These are phyloP conservation scores for Chrysochromulina tobinii DNA, from an alignment of 78 protist genomes.

Conservation along the genomic window DNA sequence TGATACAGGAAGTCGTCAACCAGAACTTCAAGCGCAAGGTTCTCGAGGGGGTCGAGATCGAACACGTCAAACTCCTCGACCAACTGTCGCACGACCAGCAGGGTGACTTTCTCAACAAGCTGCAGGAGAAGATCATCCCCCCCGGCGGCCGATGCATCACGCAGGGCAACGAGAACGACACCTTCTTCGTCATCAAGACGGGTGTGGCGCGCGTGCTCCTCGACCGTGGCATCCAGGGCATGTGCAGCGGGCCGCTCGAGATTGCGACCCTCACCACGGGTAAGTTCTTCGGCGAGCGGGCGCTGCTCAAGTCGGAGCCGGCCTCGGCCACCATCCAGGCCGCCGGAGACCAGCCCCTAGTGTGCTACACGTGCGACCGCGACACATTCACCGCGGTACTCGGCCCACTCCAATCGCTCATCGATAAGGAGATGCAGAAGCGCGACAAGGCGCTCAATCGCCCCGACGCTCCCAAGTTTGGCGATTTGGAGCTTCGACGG, in stretches of 20 bases:
- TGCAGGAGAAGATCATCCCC: background rate
- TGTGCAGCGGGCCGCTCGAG: background rate
- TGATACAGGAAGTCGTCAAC: background rate
- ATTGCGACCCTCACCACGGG: background rate
- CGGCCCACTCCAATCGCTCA: background rate
- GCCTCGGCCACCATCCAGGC: background rate
- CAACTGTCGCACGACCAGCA: background rate
- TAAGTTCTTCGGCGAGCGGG: slow-evolving; percentile 6
- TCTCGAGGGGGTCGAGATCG: background rate
- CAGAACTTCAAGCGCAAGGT: background rate
- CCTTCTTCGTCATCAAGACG: background rate
- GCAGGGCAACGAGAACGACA: background rate
- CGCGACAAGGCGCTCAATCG: background rate
- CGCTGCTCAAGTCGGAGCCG: background rate
- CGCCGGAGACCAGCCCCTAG: background rate
- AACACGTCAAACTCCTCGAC: background rate
- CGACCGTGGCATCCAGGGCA: background rate
- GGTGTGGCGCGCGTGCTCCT: background rate
- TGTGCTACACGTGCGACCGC: background rate
- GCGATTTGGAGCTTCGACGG: background rate
- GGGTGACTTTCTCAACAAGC: background rate
- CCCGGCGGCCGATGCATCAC: background rate
- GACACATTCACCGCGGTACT: background rate
- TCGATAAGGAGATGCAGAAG: background rate
- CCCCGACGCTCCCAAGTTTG: background rate